Base-by-base conservation (phyloP, 352 stramenopile genomes). In the Pythium aquatile region DNA sequence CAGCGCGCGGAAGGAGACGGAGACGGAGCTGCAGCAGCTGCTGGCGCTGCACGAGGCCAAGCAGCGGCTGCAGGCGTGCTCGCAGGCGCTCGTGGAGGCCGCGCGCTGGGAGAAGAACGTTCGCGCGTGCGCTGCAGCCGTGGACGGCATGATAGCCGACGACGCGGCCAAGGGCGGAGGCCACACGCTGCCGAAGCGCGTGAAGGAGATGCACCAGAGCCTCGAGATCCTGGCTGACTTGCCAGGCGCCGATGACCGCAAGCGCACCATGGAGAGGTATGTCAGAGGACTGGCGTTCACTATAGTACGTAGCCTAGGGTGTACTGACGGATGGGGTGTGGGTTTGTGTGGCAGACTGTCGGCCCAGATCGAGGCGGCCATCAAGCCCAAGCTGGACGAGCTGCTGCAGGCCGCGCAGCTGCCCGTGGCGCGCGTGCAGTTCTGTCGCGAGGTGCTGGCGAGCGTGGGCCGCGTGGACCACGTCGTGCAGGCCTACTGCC, bases 41-140 rank as follows among this genome's bases (percentile, higher is more conserved):
- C 74, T 85, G 57, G 78, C 71, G 58, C 78, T 93, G 35, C 79
- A 93, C 67, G 79, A 89, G 42, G 76, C 83, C 58, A 91, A 91
- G 53, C 60, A 81, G 59, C 75, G 79, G 30, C 69, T 93, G 10
- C 69, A 86, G 46, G 72, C 76, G 46, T 93, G 83, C 62, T 85
- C 80, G 6, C 76, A 85, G 66, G 72, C 78, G 59, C 78, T 93
- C n/a, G 73, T 88, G 5, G 79, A 93, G 64, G 81, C 83, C 26
- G 77, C 80, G 20, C 72, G 72, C 30, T 93, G 83, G 83, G 78
- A 76, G 33, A 78, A 76, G 65, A 87, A 91, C 61, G 81, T 87
- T 14, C 79, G 81, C 32, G 53, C 69, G 9, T 89, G 83, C 61
- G 76, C 76, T 10, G 64, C 74, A 5, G 63, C 66, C 0, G 69